phyloP scores from a whole-genome alignment of 495 filamentous ascomycete species.

The Viridothelium virens region DNA sequence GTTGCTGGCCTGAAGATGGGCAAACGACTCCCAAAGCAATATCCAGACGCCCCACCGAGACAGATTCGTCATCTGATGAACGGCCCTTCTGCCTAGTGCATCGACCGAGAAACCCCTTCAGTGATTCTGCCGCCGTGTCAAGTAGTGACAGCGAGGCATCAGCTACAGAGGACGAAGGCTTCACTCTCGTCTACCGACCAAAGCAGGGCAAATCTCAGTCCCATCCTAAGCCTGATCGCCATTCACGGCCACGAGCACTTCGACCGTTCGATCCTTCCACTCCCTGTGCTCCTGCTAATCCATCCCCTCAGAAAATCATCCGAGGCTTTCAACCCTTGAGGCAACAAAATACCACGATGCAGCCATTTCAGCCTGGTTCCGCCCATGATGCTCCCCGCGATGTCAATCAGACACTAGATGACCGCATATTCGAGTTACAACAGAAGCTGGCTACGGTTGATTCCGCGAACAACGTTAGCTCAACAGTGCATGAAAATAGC shows the following conservation, averaged over 20 bases:
- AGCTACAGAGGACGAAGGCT: neutral
- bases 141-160: neutral
- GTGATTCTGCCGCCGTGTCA: neutral
- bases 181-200: neutral
- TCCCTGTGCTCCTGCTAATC: neutral
- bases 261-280: neutral
- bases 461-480: too few species aligned
- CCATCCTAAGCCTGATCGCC: neutral
- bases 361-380: neutral
- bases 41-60: neutral
- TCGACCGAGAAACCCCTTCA: neutral
- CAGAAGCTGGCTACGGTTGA: too few species aligned
- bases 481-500: too few species aligned
- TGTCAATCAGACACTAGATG: neutral
- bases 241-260: neutral
- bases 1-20: neutral
- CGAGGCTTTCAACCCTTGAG: neutral
- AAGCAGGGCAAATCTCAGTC: neutral
- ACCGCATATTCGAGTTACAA: neutral
- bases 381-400: neutral
- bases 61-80: neutral
- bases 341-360: neutral
- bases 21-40: neutral
- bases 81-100: neutral
- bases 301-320: neutral